Evolutionary conservation across 1,284 basidiomycete genomes (phyloP).

Genomic region (Irpex sp.): DNA sequence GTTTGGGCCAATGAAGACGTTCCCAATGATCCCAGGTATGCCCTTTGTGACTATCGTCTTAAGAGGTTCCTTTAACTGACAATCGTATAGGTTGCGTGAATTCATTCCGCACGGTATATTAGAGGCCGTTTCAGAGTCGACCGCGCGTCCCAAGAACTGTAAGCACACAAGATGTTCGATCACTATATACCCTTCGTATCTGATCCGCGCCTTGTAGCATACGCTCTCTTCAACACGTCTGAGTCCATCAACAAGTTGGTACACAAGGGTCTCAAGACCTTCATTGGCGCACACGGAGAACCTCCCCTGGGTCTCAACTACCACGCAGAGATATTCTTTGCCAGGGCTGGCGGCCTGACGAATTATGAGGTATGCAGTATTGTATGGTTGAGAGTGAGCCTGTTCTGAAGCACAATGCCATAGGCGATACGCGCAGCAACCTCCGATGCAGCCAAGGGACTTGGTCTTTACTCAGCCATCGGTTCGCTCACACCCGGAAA

Average conservation of each 20-base stretch:
- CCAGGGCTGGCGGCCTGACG: conserved; percentile 47
- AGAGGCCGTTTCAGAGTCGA: conserved; percentile 56
- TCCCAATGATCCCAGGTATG: conserved; percentile 61
- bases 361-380: conserved; percentile 39
- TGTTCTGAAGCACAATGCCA: background rate
- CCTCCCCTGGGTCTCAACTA: conserved; percentile 68
- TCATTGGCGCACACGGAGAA: conserved; percentile 75
- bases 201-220: conserved; percentile 36
- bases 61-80: no score
- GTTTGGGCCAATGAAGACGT: conserved; percentile 63
- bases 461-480: conserved; percentile 54
- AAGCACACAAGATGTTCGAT: conserved; percentile 17
- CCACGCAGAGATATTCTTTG: conserved; percentile 65
- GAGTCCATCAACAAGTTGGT: conserved; percentile 63
- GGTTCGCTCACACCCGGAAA: conserved; percentile 60
- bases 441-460: conserved; percentile 51
- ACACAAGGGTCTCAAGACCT: conserved; percentile 48
- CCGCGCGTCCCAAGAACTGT: conserved; percentile 54
- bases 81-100: conserved; percentile 44
- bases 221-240: conserved; percentile 62
- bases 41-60: background rate
- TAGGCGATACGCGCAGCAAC: conserved; percentile 66
- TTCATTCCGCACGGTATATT: conserved; percentile 62
- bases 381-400: background rate
- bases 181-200: background rate